Evolutionary conservation across 2,329 filamentous ascomycete species (phyloP).

Genomic region (Aurifilum marmelostoma): DNA sequence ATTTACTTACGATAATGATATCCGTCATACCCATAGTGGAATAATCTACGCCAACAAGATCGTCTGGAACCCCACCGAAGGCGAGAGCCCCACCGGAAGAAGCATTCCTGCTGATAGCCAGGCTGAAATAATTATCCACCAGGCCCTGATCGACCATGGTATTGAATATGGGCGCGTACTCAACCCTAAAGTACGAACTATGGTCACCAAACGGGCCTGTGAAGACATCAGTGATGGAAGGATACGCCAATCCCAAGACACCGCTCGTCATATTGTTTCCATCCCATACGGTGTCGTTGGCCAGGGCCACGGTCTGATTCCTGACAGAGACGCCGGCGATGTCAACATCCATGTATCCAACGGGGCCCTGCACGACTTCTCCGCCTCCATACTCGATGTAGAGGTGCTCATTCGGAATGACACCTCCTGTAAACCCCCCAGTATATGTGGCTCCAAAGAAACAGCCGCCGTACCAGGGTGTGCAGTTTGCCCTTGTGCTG

Average conservation of each 20-base stretch:
- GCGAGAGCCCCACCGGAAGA: slow-evolving; percentile 49
- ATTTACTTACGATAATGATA: slow-evolving; percentile 49
- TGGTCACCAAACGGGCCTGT: slow-evolving; percentile 45
- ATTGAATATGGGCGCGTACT: slow-evolving; percentile 55
- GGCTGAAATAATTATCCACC: slow-evolving; percentile 50
- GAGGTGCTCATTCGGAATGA: slow-evolving; percentile 49
- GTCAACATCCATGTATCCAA: slow-evolving; percentile 50
- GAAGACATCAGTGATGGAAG: slow-evolving; percentile 53
- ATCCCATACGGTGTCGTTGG: slow-evolving; percentile 53
- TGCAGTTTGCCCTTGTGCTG: slow-evolving; percentile 46
- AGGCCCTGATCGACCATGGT: slow-evolving; percentile 50
- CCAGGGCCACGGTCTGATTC: slow-evolving; percentile 52
- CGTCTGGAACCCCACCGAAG: slow-evolving; percentile 51
- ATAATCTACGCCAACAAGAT: slow-evolving; percentile 36
- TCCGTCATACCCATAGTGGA: slow-evolving; percentile 41
- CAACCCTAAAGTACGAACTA: slow-evolving; percentile 41
- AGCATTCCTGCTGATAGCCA: slow-evolving; percentile 50
- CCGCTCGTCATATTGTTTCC: slow-evolving; percentile 57
- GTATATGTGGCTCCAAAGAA: slow-evolving; percentile 46
- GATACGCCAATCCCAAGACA: slow-evolving; percentile 55
- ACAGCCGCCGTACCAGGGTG: slow-evolving; percentile 44
- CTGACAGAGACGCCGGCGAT: slow-evolving; percentile 50
- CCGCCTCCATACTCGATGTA: slow-evolving; percentile 52
- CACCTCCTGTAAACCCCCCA: slow-evolving; percentile 45
- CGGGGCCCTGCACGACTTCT: slow-evolving; percentile 50